Conservation (phyloP, 1,284 basidiomycete species). For the Ustilago bromivora region DNA sequence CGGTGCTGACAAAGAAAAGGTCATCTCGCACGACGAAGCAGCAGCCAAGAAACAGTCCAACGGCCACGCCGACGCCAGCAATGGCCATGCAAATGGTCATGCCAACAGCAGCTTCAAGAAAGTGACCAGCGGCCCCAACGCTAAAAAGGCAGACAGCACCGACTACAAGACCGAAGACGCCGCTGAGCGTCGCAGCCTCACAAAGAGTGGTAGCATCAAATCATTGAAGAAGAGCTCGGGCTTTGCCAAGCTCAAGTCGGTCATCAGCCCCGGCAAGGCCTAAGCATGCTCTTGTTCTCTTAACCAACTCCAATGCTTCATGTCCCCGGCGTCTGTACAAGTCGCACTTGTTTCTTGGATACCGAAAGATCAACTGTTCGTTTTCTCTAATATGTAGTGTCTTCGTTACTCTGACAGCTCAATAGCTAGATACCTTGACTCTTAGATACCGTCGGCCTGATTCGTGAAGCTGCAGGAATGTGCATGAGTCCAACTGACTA, state of each 20-base stretch:
- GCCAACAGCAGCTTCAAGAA: slow-evolving; percentile 18
- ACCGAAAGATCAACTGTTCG: neutral
- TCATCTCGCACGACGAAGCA: slow-evolving; percentile 44
- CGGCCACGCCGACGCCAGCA: slow-evolving; percentile 13
- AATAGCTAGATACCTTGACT: slow-evolving; percentile 17
- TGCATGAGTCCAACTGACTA: neutral
- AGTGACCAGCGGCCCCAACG: slow-evolving; percentile 8
- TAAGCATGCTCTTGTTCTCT: slow-evolving; percentile 4
- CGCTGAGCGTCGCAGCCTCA: slow-evolving; percentile 21
- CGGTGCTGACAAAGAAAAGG: slow-evolving; percentile 46
- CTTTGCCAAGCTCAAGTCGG: slow-evolving; percentile 49
- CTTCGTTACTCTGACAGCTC: neutral
- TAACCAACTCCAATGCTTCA: neutral
- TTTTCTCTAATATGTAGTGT: slow-evolving; percentile 14
- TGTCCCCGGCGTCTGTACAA: neutral
- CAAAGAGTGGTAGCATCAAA: slow-evolving; percentile 41
- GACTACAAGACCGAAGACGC: slow-evolving; percentile 40
- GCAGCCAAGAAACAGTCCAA: slow-evolving; percentile 25
- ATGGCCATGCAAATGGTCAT: slow-evolving; percentile 18
- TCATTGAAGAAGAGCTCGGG: slow-evolving; percentile 27
- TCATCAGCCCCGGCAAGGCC: slow-evolving; percentile 33
- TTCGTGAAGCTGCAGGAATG: neutral
- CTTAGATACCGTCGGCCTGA: neutral
- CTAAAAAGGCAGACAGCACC: slow-evolving; percentile 22
- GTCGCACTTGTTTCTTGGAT: neutral